phyloP scores from a whole-genome alignment of 306 rosid genomes.

The Inga leiocalycina region DNA sequence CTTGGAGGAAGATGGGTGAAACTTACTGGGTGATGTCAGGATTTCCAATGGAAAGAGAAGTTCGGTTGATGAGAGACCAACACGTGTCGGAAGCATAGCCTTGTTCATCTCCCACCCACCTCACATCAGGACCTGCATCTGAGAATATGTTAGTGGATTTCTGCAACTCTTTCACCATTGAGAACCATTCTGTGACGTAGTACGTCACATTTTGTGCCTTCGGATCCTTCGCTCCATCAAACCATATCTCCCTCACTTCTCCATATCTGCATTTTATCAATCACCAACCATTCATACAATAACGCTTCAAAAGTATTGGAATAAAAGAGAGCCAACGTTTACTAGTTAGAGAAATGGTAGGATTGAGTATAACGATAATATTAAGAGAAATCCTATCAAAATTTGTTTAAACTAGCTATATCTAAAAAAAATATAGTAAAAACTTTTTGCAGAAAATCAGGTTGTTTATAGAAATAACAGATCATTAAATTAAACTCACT shows the following conservation, averaged over 20 bases:
- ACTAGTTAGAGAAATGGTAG: too few species aligned
- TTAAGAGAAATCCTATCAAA: too few species aligned
- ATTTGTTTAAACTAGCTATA: too few species aligned
- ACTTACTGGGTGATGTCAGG: conserved; percentile 58
- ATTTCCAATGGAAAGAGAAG: conserved; percentile 69
- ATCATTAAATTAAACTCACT: conserved; percentile 31
- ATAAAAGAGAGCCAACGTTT: too few species aligned
- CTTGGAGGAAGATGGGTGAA: neutral
- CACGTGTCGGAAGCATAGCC: conserved; percentile 70
- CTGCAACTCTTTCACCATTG: conserved; percentile 81
- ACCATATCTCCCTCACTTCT: conserved; percentile 78
- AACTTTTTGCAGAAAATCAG: neutral
- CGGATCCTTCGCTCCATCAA: conserved; percentile 88
- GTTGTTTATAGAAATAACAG: neutral
- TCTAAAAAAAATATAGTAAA: too few species aligned
- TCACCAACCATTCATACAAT: neutral
- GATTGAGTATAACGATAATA: too few species aligned
- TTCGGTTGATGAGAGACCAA: conserved; percentile 83
- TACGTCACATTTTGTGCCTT: conserved; percentile 71
- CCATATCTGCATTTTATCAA: conserved; percentile 52
- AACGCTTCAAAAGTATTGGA: too few species aligned
- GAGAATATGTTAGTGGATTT: conserved; percentile 85
- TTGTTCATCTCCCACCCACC: conserved; percentile 86
- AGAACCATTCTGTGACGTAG: conserved; percentile 79
- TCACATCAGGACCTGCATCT: conserved; percentile 85